These are phyloP conservation scores for Dioszegia aurantiaca DNA, from an alignment of 768 basidiomycete genomes.

Conservation along the genomic window DNA sequence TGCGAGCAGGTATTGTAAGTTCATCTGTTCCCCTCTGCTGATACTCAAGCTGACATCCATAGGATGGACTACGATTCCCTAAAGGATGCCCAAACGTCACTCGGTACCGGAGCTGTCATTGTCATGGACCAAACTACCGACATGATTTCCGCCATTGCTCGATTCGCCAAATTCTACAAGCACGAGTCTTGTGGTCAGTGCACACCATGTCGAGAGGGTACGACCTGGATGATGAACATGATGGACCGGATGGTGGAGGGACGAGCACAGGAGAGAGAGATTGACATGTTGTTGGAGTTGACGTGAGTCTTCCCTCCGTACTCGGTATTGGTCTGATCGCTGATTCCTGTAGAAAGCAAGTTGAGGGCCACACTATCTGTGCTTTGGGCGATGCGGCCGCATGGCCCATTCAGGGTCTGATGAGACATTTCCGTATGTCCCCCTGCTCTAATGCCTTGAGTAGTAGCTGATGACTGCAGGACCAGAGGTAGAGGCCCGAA, in stretches of 20 bases:
- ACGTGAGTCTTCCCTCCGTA: constrained; percentile 54
- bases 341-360: constrained; percentile 69
- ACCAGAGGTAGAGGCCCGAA: constrained; percentile 86
- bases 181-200: constrained; percentile 98
- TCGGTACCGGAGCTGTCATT: constrained; percentile 96
- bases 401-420: constrained; percentile 96
- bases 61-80: constrained; percentile 99
- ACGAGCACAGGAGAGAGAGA: constrained; percentile 84
- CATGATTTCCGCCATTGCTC: constrained; percentile 86
- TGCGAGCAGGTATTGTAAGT: constrained; percentile 86
- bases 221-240: constrained; percentile 99
- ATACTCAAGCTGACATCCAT: background rate
- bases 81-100: constrained; percentile 91
- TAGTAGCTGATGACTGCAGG: constrained; percentile 36
- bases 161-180: constrained; percentile 94
- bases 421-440: constrained; percentile 81
- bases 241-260: constrained; percentile 96
- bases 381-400: constrained; percentile 96
- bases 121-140: constrained; percentile 99
- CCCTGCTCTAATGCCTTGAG: background rate
- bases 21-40: background rate
- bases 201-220: constrained; percentile 71
- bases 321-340: background rate
- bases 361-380: constrained; percentile 95
- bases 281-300: constrained; percentile 94